phyloP scores from a whole-genome alignment of 352 stramenopile genomes.

The Aphanomyces stellatus region DNA sequence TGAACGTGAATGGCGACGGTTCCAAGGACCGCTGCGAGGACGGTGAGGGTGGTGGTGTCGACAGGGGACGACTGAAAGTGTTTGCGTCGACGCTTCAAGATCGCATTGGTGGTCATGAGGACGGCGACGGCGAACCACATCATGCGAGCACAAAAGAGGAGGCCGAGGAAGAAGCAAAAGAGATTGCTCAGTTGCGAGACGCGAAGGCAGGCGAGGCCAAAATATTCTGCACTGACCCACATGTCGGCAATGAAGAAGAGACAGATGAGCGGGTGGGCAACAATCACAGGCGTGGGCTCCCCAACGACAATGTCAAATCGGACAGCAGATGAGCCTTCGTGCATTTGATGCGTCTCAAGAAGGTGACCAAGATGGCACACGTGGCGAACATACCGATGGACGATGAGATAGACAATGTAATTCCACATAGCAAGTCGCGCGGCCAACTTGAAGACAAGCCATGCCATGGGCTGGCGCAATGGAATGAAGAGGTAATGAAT shows the following conservation, averaged over 20 bases:
- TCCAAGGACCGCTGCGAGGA: no score
- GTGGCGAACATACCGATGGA: background rate
- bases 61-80: no score
- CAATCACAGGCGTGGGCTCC: background rate
- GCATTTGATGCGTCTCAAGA: background rate
- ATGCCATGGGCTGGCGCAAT: background rate
- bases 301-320: conserved; percentile 4
- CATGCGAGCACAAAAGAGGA: background rate
- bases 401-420: background rate
- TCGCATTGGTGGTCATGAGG: conserved; percentile 1
- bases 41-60: no score
- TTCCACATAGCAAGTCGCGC: background rate
- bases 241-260: conserved; percentile 4
- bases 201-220: background rate
- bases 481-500: background rate
- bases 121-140: background rate
- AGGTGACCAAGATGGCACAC: background rate
- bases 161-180: background rate
- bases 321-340: background rate
- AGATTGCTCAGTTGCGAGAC: background rate
- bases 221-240: background rate
- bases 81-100: no score
- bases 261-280: background rate
- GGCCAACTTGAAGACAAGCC: background rate
- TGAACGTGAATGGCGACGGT: no score